Conservation (phyloP, 2,329 filamentous ascomycete species). For the Penicillium corylophilum region DNA sequence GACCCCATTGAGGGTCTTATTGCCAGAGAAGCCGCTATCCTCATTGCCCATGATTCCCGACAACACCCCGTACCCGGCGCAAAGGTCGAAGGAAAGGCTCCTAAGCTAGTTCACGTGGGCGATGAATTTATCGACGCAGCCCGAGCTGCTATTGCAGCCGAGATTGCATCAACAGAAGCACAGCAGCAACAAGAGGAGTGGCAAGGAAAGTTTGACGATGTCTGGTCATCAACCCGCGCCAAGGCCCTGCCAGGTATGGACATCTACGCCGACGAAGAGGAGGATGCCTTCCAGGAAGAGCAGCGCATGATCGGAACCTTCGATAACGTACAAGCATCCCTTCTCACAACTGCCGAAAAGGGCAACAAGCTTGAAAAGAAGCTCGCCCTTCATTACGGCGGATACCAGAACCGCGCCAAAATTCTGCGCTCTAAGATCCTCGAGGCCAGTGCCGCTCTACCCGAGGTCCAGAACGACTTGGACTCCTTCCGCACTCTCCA, state of each 20-base stretch:
- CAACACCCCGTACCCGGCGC: conserved; percentile 70
- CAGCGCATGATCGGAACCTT: conserved; percentile 68
- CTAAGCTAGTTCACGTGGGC: conserved; percentile 62
- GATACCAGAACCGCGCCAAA: conserved; percentile 84
- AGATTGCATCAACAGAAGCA: conserved; percentile 55
- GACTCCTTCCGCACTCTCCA: conserved; percentile 73
- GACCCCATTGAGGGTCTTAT: conserved; percentile 70
- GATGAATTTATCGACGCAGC: conserved; percentile 74
- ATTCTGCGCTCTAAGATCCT: conserved; percentile 74
- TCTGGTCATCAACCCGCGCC: conserved; percentile 53
- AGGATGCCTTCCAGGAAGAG: conserved; percentile 59
- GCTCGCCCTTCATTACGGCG: conserved; percentile 79
- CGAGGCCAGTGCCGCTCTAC: conserved; percentile 71
- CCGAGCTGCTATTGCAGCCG: conserved; percentile 71
- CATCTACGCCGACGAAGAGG: conserved; percentile 74
- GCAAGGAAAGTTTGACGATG: conserved; percentile 50
- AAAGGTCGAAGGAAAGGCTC: conserved; percentile 62
- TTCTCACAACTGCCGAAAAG: conserved; percentile 71
- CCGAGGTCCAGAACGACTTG: conserved; percentile 69
- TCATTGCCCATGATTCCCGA: conserved; percentile 79
- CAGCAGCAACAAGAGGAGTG: conserved; percentile 51
- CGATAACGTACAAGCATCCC: conserved; percentile 69
- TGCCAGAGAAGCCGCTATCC: conserved; percentile 70
- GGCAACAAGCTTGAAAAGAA: conserved; percentile 93
- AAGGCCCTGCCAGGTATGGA: conserved; percentile 69